Evolutionary conservation across 306 rosid genomes (phyloP).

Genomic region (Lupinus albus): DNA sequence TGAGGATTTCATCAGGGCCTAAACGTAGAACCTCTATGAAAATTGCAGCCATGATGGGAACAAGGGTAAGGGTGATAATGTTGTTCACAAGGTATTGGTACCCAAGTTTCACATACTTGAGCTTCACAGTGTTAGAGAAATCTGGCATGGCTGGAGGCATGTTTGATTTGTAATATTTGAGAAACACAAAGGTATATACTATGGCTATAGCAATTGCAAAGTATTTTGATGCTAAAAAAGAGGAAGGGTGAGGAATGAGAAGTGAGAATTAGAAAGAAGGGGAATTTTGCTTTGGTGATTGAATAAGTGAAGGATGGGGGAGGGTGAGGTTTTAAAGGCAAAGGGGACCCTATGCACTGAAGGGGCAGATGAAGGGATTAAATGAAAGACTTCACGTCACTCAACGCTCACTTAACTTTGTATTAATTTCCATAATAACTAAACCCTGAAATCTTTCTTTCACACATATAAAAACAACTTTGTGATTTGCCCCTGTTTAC

Average conservation of each 20-base stretch:
- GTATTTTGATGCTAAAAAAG: neutral
- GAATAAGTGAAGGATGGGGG: slow-evolving; percentile 40
- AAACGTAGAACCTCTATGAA: slow-evolving; percentile 57
- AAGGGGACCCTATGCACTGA: slow-evolving; percentile 53
- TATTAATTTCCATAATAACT: slow-evolving; percentile 58
- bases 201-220: too few relatives aligned
- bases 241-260: neutral
- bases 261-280: neutral
- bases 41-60: slow-evolving; percentile 67
- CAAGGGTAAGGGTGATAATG: slow-evolving; percentile 74
- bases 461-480: slow-evolving; percentile 11
- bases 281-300: neutral
- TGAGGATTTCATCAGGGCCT: slow-evolving; percentile 68
- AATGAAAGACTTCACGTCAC: slow-evolving; percentile 79
- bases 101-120: slow-evolving; percentile 91
- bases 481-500: neutral
- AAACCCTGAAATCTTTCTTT: slow-evolving; percentile 41
- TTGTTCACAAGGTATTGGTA: slow-evolving; percentile 93
- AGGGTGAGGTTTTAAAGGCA: slow-evolving; percentile 65
- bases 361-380: slow-evolving; percentile 79
- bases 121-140: slow-evolving; percentile 80
- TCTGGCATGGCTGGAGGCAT: slow-evolving; percentile 83
- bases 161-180: neutral
- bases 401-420: slow-evolving; percentile 84
- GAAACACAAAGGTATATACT: neutral